Conservation (phyloP, 2,329 filamentous ascomycete species). For the Sarocladium strictum region DNA sequence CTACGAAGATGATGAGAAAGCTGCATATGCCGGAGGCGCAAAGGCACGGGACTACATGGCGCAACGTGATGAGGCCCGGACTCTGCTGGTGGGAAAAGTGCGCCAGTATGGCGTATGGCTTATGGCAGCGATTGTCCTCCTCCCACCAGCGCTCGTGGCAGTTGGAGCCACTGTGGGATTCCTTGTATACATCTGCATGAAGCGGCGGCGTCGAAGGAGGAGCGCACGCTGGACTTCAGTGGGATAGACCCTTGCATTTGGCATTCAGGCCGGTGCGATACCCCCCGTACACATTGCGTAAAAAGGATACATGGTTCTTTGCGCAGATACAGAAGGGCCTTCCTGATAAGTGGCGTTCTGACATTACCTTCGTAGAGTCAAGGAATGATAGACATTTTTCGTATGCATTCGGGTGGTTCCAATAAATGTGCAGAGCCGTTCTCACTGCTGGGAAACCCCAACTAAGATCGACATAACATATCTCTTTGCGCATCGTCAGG, state of each 20-base stretch:
- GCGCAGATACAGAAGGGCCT: background rate
- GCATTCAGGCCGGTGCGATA: background rate
- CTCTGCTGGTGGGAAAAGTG: slow-evolving; percentile 33
- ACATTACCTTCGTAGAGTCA: background rate
- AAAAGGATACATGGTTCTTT: background rate
- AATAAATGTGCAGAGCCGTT: background rate
- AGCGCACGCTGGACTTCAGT: background rate
- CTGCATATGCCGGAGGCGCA: slow-evolving; percentile 13
- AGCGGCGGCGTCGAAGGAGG: slow-evolving; percentile 2
- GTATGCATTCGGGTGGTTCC: background rate
- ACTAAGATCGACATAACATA: too few species aligned
- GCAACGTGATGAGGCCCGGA: slow-evolving; percentile 27
- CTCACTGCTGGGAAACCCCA: too few species aligned
- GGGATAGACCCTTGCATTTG: slow-evolving; percentile 1
- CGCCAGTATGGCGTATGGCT: slow-evolving; percentile 36
- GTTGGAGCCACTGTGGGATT: slow-evolving; percentile 23
- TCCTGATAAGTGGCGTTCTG: background rate
- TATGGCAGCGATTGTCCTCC: slow-evolving; percentile 39
- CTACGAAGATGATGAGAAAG: slow-evolving; percentile 19
- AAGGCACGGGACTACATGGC: slow-evolving; percentile 23
- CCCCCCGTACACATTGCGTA: background rate
- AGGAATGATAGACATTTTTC: slow-evolving; percentile 4
- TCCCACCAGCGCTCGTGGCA: slow-evolving; percentile 36
- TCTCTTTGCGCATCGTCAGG: too few species aligned
- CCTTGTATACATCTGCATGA: slow-evolving; percentile 4